Evolutionary conservation across 192 early-diverging fungal genomes (phyloP).

Genomic region (Chytriomyces confervae): DNA sequence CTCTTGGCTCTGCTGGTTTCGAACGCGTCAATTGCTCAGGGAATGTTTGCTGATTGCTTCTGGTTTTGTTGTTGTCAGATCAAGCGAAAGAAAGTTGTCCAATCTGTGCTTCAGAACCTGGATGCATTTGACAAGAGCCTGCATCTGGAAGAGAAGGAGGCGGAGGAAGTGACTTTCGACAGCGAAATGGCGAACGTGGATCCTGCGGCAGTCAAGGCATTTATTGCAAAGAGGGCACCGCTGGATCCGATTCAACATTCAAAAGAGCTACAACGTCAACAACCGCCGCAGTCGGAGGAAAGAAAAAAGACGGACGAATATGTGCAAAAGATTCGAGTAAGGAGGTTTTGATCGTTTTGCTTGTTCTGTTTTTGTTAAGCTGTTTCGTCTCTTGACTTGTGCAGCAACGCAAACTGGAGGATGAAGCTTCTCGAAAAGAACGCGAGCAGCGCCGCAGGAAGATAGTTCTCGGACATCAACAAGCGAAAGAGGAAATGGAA

Average conservation of each 20-base stretch:
- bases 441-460: conserved; percentile 60
- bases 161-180: background rate
- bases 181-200: conserved; percentile 1
- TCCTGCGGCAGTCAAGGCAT: conserved; percentile 34
- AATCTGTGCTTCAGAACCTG: conserved; percentile 27
- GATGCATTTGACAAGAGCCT: conserved; percentile 43
- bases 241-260: conserved; percentile 51
- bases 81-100: conserved; percentile 9
- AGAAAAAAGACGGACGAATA: conserved; percentile 45
- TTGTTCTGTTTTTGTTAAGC: background rate
- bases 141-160: conserved; percentile 1
- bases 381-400: background rate
- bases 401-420: conserved; percentile 56
- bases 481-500: conserved; percentile 54
- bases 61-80: background rate
- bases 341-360: background rate
- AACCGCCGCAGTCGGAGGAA: conserved; percentile 21
- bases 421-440: conserved; percentile 52
- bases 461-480: conserved; percentile 54
- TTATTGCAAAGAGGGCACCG: conserved; percentile 38
- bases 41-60: background rate
- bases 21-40: background rate
- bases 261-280: conserved; percentile 33
- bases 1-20: no score
- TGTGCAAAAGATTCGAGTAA: conserved; percentile 54